These are phyloP conservation scores for Phytophthora brassicae DNA, from an alignment of 352 stramenopile species.

Conservation along the genomic window DNA sequence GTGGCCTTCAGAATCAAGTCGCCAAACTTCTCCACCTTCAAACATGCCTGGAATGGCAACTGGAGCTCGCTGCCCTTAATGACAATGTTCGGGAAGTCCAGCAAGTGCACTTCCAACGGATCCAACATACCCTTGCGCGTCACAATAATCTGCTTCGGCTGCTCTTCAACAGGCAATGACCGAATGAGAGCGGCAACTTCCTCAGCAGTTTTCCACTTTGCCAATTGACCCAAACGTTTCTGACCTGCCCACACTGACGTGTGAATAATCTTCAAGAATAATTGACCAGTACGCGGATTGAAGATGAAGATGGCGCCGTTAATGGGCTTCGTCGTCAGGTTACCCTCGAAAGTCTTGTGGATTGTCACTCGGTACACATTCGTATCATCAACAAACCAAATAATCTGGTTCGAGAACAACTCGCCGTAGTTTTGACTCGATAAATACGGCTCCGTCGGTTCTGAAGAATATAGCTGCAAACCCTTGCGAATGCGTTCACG, in stretches of 20 bases:
- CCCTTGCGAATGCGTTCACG: slow-evolving; percentile 99
- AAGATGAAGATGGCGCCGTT: slow-evolving; percentile 99
- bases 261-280: slow-evolving; percentile 99
- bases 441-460: slow-evolving; percentile 99
- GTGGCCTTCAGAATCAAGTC: slow-evolving; percentile 99
- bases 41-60: slow-evolving; percentile 98
- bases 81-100: slow-evolving; percentile 99
- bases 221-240: slow-evolving; percentile 98
- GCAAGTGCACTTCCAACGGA: slow-evolving; percentile 97
- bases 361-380: slow-evolving; percentile 99
- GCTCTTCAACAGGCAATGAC: slow-evolving; percentile 98
- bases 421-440: slow-evolving; percentile 99
- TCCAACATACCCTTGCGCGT: slow-evolving; percentile 99
- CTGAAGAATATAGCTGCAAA: slow-evolving; percentile 99
- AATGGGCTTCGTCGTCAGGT: slow-evolving; percentile 99
- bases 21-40: slow-evolving; percentile 99
- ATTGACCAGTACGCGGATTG: slow-evolving; percentile 98
- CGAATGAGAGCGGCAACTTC: slow-evolving; percentile 99
- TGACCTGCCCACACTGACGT: slow-evolving; percentile 99
- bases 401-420: slow-evolving; percentile 99
- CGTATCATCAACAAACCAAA: slow-evolving; percentile 99
- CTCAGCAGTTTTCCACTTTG: slow-evolving; percentile 99
- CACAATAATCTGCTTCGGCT: slow-evolving; percentile 99
- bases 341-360: slow-evolving; percentile 99
- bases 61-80: slow-evolving; percentile 99